A percentile compares a stretch with the other conserved stretches of the same genome.
Conservation (phyloP, 345 rosid species). For the Brassica incana region DNA sequence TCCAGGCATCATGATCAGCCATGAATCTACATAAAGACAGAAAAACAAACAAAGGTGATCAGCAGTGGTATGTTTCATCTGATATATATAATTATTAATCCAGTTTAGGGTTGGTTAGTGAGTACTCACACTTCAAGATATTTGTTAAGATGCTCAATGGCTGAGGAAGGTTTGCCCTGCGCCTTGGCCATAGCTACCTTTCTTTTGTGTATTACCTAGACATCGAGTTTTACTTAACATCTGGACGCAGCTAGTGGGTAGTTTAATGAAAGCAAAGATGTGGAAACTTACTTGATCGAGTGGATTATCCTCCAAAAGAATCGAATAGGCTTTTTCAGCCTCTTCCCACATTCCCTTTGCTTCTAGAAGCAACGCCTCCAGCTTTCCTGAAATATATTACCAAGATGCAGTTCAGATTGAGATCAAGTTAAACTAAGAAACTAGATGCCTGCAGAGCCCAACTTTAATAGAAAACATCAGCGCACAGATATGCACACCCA, state of each 20-base stretch:
- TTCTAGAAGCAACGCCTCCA: slow-evolving; percentile 87
- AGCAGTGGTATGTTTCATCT: slow-evolving; percentile 13
- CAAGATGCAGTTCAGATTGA: slow-evolving; percentile 26
- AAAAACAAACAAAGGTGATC: slow-evolving; percentile 1
- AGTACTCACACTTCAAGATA: slow-evolving; percentile 85
- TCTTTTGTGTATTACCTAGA: slow-evolving; percentile 77
- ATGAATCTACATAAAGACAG: slow-evolving; percentile 60
- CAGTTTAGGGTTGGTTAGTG: slow-evolving; percentile 27
- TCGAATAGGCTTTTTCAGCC: slow-evolving; percentile 86
- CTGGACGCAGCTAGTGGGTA: slow-evolving; percentile 11
- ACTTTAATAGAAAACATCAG: slow-evolving; percentile 11
- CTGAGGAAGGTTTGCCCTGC: slow-evolving; percentile 66
- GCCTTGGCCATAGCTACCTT: slow-evolving; percentile 92
- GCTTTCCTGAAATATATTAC: slow-evolving; percentile 58
- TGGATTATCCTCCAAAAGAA: slow-evolving; percentile 86
- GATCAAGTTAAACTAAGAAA: slow-evolving; percentile 14
- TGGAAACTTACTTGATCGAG: slow-evolving; percentile 72
- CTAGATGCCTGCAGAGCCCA: slow-evolving; percentile 9
- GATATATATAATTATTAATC: background rate
- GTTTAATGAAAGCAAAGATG: slow-evolving; percentile 11
- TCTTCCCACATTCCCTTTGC: slow-evolving; percentile 93
- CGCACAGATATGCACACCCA: slow-evolving; percentile 7
- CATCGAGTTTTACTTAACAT: slow-evolving; percentile 10
- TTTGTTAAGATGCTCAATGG: slow-evolving; percentile 86
- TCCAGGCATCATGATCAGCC: slow-evolving; percentile 99